These are phyloP conservation scores for Eragrostis tef DNA, from an alignment of 202 grass and related monocot species.

Conservation along the genomic window DNA sequence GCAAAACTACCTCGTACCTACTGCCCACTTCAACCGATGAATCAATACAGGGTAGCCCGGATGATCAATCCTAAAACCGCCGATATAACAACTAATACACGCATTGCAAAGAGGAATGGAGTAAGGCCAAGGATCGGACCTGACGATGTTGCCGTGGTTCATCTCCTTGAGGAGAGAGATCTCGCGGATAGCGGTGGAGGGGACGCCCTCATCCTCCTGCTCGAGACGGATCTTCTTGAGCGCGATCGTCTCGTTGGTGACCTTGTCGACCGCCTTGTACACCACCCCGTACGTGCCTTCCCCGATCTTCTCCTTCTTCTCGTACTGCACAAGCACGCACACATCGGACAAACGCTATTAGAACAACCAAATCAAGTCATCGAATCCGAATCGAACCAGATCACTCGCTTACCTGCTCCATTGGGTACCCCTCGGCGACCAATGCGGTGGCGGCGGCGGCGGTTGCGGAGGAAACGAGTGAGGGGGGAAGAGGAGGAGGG, in stretches of 20 bases:
- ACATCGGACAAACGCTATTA: background rate
- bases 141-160: conserved; percentile 94
- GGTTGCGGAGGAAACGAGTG: background rate
- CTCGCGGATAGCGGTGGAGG: conserved; percentile 93
- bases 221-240: conserved; percentile 98
- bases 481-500: background rate
- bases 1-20: background rate
- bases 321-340: conserved; percentile 59
- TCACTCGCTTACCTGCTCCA: conserved; percentile 66
- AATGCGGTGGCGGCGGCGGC: conserved; percentile 33
- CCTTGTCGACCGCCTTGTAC: conserved; percentile 81
- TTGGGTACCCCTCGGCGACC: conserved; percentile 15
- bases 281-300: conserved; percentile 97
- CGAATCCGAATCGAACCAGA: conserved; percentile 14
- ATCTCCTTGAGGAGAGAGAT: conserved; percentile 98
- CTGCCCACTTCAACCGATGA: conserved; percentile 15
- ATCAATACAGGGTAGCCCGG: background rate
- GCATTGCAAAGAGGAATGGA: conserved; percentile 34
- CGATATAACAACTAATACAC: background rate
- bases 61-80: conserved; percentile 18
- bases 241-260: conserved; percentile 87
- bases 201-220: conserved; percentile 95
- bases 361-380: background rate
- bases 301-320: conserved; percentile 96
- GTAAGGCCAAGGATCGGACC: conserved; percentile 34